phyloP scores from a whole-genome alignment of 257 asterid genomes.

The Mentha longifolia region DNA sequence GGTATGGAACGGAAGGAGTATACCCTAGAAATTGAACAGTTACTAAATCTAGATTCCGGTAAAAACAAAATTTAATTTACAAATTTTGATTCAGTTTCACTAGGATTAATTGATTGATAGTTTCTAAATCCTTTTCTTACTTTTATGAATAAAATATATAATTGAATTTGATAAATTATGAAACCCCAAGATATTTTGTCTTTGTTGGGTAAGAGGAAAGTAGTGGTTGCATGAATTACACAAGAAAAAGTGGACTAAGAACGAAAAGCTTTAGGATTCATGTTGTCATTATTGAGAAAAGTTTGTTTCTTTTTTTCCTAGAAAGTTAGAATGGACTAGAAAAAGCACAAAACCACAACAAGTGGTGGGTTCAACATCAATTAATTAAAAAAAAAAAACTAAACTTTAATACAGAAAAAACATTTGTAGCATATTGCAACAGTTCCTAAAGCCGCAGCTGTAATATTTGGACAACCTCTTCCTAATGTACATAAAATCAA shows the following conservation, averaged over 20 bases:
- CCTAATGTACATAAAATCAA: conserved; percentile 4
- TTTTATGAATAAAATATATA: too few species aligned
- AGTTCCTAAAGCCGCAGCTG: conserved; percentile 19
- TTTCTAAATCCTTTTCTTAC: too few species aligned
- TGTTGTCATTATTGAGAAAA: conserved; percentile 13
- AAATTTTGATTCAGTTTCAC: too few species aligned
- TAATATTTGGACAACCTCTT: neutral
- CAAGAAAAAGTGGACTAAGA: neutral
- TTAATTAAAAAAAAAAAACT: neutral
- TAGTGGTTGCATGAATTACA: neutral
- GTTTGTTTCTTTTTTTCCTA: neutral
- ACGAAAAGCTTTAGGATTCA: conserved; percentile 3
- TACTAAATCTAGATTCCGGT: neutral
- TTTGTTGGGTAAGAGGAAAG: neutral
- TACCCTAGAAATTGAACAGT: neutral
- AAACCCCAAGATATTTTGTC: neutral
- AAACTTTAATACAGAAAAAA: neutral
- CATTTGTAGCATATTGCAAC: neutral
- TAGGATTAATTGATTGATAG: too few species aligned
- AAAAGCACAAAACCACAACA: conserved; percentile 14
- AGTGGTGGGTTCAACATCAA: conserved; percentile 32
- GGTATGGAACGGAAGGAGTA: too few species aligned
- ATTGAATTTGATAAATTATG: neutral
- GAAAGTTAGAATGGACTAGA: conserved; percentile 11
- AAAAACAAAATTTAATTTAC: neutral